Conservation (phyloP, 2,329 filamentous ascomycete species). For the Aspergillus nomiae region DNA sequence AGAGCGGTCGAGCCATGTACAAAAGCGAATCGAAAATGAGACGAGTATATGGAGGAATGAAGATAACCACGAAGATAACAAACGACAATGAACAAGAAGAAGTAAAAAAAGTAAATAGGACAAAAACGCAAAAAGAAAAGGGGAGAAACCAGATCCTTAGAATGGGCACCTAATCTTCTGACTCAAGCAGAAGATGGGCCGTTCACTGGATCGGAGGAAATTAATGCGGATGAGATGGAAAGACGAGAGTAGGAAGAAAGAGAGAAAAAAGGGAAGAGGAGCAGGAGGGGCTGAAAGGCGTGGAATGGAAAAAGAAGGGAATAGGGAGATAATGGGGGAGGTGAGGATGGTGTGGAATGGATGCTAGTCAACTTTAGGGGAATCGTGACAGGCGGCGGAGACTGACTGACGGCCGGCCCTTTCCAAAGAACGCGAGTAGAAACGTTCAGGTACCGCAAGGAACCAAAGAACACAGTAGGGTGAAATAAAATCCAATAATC, state of each 20-base stretch:
- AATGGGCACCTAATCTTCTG: constrained; percentile 31
- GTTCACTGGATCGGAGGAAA: constrained; percentile 22
- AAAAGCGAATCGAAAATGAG: constrained; percentile 20
- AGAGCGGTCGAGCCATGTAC: constrained; percentile 36
- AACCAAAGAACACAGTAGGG: not conserved
- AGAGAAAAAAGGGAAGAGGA: constrained; percentile 20
- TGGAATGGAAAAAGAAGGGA: constrained; percentile 27
- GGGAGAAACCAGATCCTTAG: constrained; percentile 29
- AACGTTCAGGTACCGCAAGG: constrained; percentile 7
- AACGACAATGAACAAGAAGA: constrained; percentile 13
- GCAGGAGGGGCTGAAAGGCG: constrained; percentile 16
- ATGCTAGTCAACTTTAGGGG: constrained; percentile 19
- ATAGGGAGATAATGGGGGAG: constrained; percentile 35
- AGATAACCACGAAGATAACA: constrained; percentile 7
- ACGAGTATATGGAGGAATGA: constrained; percentile 9
- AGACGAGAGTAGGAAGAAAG: constrained; percentile 20
- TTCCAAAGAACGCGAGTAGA: constrained; percentile 21
- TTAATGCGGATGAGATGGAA: constrained; percentile 15
- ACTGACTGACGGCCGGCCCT: constrained; percentile 14
- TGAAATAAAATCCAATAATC: not conserved
- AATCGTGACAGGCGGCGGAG: constrained; percentile 26
- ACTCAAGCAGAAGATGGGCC: constrained; percentile 32
- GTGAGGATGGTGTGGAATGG: constrained; percentile 27
- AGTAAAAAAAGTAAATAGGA: constrained; percentile 7
- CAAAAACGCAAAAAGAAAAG: constrained; percentile 19